Conservation (phyloP, 768 basidiomycete species). For the Amyloporia xantha region DNA sequence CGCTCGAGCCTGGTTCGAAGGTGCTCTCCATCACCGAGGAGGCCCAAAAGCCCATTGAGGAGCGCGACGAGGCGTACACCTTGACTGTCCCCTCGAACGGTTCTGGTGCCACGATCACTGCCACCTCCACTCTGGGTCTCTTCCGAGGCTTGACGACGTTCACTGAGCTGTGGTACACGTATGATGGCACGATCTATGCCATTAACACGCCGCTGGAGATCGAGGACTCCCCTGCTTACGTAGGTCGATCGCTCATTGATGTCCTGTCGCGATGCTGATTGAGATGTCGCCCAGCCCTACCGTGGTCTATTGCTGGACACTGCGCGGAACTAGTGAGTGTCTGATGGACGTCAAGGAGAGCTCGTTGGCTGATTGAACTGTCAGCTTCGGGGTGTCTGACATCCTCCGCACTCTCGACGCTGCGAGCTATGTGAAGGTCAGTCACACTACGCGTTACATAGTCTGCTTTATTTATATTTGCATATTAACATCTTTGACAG, state of each 20-base stretch:
- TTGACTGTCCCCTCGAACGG: slow-evolving; percentile 51
- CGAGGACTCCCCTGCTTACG: slow-evolving; percentile 59
- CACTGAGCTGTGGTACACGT: slow-evolving; percentile 53
- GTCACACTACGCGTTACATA: too few species aligned
- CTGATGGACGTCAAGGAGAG: neutral
- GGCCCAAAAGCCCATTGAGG: slow-evolving; percentile 41
- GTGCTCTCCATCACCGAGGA: slow-evolving; percentile 44
- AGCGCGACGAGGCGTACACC: slow-evolving; percentile 53
- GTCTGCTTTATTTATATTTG: neutral
- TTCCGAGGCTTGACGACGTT: slow-evolving; percentile 76
- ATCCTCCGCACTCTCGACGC: slow-evolving; percentile 67
- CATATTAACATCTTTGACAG: slow-evolving; percentile 20
- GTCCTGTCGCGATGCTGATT: neutral
- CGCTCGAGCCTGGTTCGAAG: slow-evolving; percentile 26
- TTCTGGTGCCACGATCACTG: slow-evolving; percentile 43
- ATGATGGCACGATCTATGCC: slow-evolving; percentile 41
- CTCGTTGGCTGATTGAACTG: neutral
- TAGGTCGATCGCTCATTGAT: slow-evolving; percentile 25
- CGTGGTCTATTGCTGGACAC: slow-evolving; percentile 81
- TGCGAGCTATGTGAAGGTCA: slow-evolving; percentile 42
- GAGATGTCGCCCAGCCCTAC: slow-evolving; percentile 43
- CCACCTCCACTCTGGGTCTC: slow-evolving; percentile 61
- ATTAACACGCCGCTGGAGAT: slow-evolving; percentile 53
- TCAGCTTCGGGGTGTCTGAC: slow-evolving; percentile 55
- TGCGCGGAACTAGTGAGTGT: slow-evolving; percentile 60